Percentiles rank a stretch among this genome's conserved stretches.
Conservation (phyloP, 495 filamentous ascomycete genomes). For the Bacidia gigantensis region DNA sequence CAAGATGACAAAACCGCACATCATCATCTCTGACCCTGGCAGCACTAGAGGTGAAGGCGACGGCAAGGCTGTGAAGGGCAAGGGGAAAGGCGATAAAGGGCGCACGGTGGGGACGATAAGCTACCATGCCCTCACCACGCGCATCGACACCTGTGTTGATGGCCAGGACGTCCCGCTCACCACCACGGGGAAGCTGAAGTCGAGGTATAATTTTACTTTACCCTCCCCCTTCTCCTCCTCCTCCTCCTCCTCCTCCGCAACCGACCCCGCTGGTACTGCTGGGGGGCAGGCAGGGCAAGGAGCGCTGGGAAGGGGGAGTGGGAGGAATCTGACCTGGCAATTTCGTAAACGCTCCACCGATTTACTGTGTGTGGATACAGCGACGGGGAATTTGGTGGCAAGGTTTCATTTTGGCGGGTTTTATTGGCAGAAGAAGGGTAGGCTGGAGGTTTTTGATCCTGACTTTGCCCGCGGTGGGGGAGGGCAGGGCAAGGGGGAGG, state of each 20-base stretch:
- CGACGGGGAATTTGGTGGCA: not conserved
- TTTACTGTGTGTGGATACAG: not conserved
- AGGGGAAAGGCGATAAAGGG: too few relatives aligned
- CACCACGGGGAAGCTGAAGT: not conserved
- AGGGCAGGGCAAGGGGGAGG: not conserved
- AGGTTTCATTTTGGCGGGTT: not conserved
- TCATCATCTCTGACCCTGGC: not conserved
- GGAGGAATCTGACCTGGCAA: not conserved
- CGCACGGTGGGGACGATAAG: not conserved
- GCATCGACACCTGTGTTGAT: not conserved
- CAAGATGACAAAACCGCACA: not conserved
- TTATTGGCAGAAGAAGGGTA: slow-evolving; percentile 1
- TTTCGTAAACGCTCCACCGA: not conserved
- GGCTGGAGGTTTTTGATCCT: slow-evolving; percentile 2
- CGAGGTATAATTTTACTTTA: not conserved
- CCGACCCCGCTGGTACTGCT: too few relatives aligned
- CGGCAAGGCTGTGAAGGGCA: too few relatives aligned
- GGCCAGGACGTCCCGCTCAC: not conserved
- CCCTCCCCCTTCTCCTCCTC: too few relatives aligned
- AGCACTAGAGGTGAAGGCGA: too few relatives aligned
- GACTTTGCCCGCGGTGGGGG: not conserved
- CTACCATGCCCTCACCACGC: not conserved
- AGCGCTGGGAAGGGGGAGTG: too few relatives aligned
- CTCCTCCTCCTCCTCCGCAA: too few relatives aligned
- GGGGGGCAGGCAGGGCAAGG: too few relatives aligned